Evolutionary conservation across 2,329 filamentous ascomycete species (phyloP).

Genomic region (Diaporthe helianthi): DNA sequence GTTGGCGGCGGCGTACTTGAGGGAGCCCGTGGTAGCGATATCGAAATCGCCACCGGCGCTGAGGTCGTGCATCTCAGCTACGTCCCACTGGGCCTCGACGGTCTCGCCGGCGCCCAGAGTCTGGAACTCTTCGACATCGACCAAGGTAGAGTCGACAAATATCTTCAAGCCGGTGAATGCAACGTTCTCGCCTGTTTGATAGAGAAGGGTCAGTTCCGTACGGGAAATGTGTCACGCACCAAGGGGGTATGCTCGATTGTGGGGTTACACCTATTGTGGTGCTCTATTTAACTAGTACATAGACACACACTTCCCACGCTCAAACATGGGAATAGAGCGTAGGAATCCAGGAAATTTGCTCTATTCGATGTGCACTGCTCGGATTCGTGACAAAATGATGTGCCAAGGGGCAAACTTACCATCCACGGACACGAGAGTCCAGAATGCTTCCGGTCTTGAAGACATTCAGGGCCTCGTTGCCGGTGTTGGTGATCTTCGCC

Average conservation of each 20-base stretch:
- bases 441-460: slow-evolving; percentile 62
- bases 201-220: slow-evolving; percentile 43
- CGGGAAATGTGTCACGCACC: no score
- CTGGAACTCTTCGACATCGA: slow-evolving; percentile 58
- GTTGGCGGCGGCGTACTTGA: slow-evolving; percentile 61
- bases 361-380: no score
- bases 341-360: no score
- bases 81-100: slow-evolving; percentile 60
- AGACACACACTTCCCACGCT: no score
- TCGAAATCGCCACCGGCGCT: slow-evolving; percentile 60
- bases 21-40: slow-evolving; percentile 60
- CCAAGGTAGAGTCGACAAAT: slow-evolving; percentile 52
- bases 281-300: no score
- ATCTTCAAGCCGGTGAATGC: slow-evolving; percentile 62
- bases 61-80: slow-evolving; percentile 62
- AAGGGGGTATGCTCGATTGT: no score
- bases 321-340: no score
- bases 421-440: slow-evolving; percentile 55
- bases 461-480: slow-evolving; percentile 55
- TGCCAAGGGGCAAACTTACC: slow-evolving; percentile 44
- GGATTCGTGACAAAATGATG: no score
- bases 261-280: no score
- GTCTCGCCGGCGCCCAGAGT: slow-evolving; percentile 56
- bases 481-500: slow-evolving; percentile 61
- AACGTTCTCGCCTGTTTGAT: slow-evolving; percentile 51